phyloP scores from a whole-genome alignment of 2,329 filamentous ascomycete species.

The Pseudocercospora macadamiae region DNA sequence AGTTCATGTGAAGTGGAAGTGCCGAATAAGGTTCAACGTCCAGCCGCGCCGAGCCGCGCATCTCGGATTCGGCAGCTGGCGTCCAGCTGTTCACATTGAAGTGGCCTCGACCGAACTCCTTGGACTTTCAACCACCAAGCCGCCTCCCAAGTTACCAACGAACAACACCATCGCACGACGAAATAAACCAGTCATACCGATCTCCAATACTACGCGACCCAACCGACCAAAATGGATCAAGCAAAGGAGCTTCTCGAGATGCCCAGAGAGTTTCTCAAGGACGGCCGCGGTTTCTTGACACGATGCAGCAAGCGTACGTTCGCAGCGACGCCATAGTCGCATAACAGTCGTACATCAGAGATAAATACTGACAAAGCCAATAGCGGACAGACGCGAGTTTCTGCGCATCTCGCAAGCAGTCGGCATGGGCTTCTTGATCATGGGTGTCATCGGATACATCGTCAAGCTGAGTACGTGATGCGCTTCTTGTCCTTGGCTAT shows the following conservation, averaged over 20 bases:
- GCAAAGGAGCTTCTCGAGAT: constrained; percentile 72
- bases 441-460: constrained; percentile 71
- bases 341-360: background rate
- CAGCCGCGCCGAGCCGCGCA: background rate
- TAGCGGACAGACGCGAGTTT: constrained; percentile 62
- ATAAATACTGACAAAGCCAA: constrained; percentile 7
- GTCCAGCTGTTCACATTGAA: too few species aligned
- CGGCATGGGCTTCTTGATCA: constrained; percentile 70
- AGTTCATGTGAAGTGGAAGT: background rate
- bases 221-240: constrained; percentile 53
- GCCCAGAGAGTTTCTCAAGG: constrained; percentile 65
- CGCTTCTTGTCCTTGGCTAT: background rate
- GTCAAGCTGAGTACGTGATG: constrained; percentile 66
- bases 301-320: constrained; percentile 52
- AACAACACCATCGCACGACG: background rate
- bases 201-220: background rate
- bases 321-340: background rate
- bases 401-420: constrained; percentile 66
- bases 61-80: constrained; percentile 7
- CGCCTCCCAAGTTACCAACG: too few species aligned
- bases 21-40: background rate
- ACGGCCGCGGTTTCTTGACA: constrained; percentile 54
- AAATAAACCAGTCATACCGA: background rate
- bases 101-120: too few species aligned
- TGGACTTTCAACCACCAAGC: too few species aligned